phyloP scores from a whole-genome alignment of 768 basidiomycete species.

The Flagelloscypha sp. region DNA sequence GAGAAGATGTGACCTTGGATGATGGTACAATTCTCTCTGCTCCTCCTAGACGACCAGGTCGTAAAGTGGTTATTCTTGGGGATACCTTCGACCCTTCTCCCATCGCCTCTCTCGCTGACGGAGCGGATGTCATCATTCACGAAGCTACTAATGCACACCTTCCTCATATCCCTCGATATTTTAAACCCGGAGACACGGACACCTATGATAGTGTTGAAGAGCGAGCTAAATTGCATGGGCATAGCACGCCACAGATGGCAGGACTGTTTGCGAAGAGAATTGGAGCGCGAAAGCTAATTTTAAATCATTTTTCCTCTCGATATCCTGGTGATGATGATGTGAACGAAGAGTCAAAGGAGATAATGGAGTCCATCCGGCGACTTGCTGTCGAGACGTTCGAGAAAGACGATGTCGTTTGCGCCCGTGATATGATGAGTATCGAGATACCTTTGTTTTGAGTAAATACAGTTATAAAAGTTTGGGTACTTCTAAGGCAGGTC shows the following conservation, averaged over 20 bases:
- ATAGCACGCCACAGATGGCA: slow-evolving; percentile 90
- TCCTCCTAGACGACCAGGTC: slow-evolving; percentile 54
- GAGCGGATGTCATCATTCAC: slow-evolving; percentile 71
- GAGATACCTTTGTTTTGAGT: slow-evolving; percentile 46
- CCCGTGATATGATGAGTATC: slow-evolving; percentile 67
- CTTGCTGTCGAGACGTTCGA: slow-evolving; percentile 49
- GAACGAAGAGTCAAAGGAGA: slow-evolving; percentile 35
- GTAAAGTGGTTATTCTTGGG: slow-evolving; percentile 76
- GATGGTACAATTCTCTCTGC: slow-evolving; percentile 71
- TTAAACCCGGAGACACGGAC: slow-evolving; percentile 43
- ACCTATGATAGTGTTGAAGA: slow-evolving; percentile 53
- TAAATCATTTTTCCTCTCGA: slow-evolving; percentile 83
- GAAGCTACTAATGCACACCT: slow-evolving; percentile 88
- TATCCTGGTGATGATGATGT: slow-evolving; percentile 62
- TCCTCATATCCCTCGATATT: slow-evolving; percentile 50
- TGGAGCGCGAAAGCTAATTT: slow-evolving; percentile 49
- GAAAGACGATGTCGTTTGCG: slow-evolving; percentile 55
- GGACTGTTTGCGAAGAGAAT: slow-evolving; percentile 68
- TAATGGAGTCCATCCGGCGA: slow-evolving; percentile 56
- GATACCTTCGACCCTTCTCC: slow-evolving; percentile 79
- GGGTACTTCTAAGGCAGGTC: slow-evolving; percentile 16
- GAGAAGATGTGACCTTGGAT: slow-evolving; percentile 50
- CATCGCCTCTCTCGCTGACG: slow-evolving; percentile 49
- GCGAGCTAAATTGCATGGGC: slow-evolving; percentile 67
- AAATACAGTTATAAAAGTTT: slow-evolving; percentile 18